Evolutionary conservation across 2,329 filamentous ascomycete genomes (phyloP).

Genomic region (Seiridium cupressi): DNA sequence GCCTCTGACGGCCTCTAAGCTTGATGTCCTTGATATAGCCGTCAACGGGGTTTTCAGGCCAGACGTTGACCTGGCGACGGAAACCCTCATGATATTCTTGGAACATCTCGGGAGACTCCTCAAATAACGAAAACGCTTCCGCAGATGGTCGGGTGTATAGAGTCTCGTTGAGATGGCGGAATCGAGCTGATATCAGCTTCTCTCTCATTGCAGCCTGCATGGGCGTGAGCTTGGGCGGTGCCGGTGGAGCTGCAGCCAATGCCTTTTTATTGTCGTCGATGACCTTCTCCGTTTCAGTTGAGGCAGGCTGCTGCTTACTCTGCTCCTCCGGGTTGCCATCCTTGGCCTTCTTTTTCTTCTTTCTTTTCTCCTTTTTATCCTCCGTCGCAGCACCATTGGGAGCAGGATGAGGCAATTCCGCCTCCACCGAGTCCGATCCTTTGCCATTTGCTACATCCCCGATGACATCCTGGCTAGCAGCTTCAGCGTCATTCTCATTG

Average conservation of each 20-base stretch:
- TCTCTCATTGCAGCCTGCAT: slow-evolving; percentile 92
- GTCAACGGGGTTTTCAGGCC: slow-evolving; percentile 96
- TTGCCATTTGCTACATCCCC: slow-evolving; percentile 7
- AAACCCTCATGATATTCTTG: slow-evolving; percentile 95
- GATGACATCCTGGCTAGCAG: slow-evolving; percentile 13
- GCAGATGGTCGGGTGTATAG: slow-evolving; percentile 89
- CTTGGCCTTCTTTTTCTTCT: slow-evolving; percentile 30
- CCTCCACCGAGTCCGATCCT: slow-evolving; percentile 14
- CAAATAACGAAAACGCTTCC: slow-evolving; percentile 81
- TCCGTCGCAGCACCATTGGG: slow-evolving; percentile 10
- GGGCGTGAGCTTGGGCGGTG: slow-evolving; percentile 71
- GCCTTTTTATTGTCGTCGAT: slow-evolving; percentile 15
- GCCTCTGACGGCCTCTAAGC: slow-evolving; percentile 57
- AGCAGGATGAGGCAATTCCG: not conserved
- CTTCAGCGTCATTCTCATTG: not conserved
- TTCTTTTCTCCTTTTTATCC: slow-evolving; percentile 24
- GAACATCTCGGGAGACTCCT: slow-evolving; percentile 87
- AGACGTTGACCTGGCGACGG: slow-evolving; percentile 89
- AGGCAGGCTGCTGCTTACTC: slow-evolving; percentile 11
- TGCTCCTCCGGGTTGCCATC: slow-evolving; percentile 15
- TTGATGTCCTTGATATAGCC: slow-evolving; percentile 74
- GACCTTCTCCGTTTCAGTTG: slow-evolving; percentile 5
- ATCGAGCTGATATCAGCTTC: slow-evolving; percentile 91
- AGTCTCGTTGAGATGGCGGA: slow-evolving; percentile 95
- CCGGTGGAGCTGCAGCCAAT: slow-evolving; percentile 37